Evolutionary conservation across 805 yeast species (phyloP).

Genomic region (Saccharomycopsis javanensis): DNA sequence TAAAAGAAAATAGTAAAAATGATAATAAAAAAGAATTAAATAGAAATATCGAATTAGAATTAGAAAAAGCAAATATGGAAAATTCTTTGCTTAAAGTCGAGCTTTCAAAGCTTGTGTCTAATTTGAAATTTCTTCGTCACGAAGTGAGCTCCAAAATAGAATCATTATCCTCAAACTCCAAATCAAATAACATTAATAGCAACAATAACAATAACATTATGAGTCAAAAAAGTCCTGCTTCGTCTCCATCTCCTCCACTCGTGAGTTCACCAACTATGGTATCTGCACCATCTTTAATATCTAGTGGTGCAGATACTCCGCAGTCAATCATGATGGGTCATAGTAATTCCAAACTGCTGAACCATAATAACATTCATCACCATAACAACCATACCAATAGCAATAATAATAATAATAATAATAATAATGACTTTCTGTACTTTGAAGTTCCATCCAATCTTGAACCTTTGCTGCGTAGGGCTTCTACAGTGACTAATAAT

Average conservation of each 20-base stretch:
- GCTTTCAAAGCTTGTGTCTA: conserved; percentile 36
- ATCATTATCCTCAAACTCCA: neutral
- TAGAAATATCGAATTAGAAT: conserved; percentile 31
- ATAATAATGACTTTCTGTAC: neutral
- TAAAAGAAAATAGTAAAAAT: neutral
- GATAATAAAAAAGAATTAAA: conserved; percentile 5
- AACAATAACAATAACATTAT: neutral
- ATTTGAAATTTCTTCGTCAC: conserved; percentile 30
- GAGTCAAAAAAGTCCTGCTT: neutral
- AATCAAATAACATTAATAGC: neutral
- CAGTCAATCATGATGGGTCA: neutral
- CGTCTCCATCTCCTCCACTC: neutral
- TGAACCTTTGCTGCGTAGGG: neutral
- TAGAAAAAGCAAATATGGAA: conserved; percentile 36
- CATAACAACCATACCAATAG: neutral
- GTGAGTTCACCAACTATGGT: neutral
- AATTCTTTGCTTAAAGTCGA: conserved; percentile 35
- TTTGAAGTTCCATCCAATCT: neutral
- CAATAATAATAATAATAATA: neutral
- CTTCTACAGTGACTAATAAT: neutral
- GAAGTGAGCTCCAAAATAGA: conserved; percentile 9
- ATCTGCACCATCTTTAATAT: neutral
- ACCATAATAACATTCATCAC: neutral
- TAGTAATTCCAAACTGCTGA: neutral
- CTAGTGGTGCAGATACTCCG: neutral